These are phyloP conservation scores for Lachnellula willkommii DNA, from an alignment of 2,329 filamentous ascomycete genomes.

Conservation along the genomic window DNA sequence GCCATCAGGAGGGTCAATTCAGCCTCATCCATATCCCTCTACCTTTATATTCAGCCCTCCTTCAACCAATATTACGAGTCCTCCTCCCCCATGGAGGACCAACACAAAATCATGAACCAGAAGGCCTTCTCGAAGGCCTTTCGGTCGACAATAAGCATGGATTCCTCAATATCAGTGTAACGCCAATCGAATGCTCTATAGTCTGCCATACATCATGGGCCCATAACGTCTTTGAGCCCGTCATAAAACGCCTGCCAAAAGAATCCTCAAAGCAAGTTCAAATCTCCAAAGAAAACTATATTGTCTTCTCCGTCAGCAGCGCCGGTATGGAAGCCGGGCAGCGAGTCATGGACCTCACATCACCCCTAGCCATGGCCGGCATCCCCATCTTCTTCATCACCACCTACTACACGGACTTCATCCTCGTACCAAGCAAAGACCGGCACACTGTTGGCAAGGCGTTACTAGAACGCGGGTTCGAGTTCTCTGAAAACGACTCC, in stretches of 20 bases:
- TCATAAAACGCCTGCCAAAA: slow-evolving; percentile 58
- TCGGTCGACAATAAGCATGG: slow-evolving; percentile 56
- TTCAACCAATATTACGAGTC: slow-evolving; percentile 82
- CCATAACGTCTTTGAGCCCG: slow-evolving; percentile 67
- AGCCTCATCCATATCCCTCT: slow-evolving; percentile 88
- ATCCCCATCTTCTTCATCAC: slow-evolving; percentile 99
- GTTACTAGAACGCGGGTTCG: slow-evolving; percentile 73
- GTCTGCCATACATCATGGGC: slow-evolving; percentile 78
- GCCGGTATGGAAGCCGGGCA: slow-evolving; percentile 88
- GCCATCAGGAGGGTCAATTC: slow-evolving; percentile 70
- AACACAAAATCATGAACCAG: slow-evolving; percentile 29
- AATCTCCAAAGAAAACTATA: slow-evolving; percentile 77
- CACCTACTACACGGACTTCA: slow-evolving; percentile 96
- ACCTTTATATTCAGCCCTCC: slow-evolving; percentile 67
- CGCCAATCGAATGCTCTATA: slow-evolving; percentile 85
- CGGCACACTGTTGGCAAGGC: slow-evolving; percentile 70
- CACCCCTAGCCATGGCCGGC: slow-evolving; percentile 81
- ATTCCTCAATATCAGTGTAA: slow-evolving; percentile 92
- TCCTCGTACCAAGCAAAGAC: slow-evolving; percentile 76
- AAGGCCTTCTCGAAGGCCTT: slow-evolving; percentile 41
- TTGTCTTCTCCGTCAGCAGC: slow-evolving; percentile 83
- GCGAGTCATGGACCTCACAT: slow-evolving; percentile 85
- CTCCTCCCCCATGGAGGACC: slow-evolving; percentile 60
- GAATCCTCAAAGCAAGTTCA: slow-evolving; percentile 52
- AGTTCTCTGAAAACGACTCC: slow-evolving; percentile 69